phyloP scores from a whole-genome alignment of 2,329 filamentous ascomycete species.

The Aureobasidium musti region DNA sequence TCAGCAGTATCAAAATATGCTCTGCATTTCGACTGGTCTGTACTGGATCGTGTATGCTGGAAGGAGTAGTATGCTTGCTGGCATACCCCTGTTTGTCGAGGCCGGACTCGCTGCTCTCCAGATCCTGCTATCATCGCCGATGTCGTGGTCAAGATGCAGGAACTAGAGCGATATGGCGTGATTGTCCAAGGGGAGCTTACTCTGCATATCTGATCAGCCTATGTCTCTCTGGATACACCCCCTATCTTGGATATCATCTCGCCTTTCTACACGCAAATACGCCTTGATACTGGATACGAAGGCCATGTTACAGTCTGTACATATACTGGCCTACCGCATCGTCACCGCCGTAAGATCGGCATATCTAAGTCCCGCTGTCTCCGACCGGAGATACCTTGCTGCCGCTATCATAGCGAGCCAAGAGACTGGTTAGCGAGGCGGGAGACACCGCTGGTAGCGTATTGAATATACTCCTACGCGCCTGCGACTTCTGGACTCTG shows the following conservation, averaged over 20 bases:
- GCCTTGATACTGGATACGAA: background rate
- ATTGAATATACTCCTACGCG: too few species aligned
- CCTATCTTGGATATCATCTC: background rate
- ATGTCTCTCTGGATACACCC: background rate
- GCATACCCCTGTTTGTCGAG: background rate
- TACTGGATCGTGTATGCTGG: background rate
- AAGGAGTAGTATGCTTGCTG: background rate
- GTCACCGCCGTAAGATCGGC: background rate
- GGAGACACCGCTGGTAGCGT: background rate
- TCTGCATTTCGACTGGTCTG: background rate
- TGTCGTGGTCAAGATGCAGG: background rate
- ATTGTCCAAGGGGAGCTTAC: background rate
- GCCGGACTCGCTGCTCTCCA: background rate
- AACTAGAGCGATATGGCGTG: background rate
- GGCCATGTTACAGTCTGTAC: background rate
- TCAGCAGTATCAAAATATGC: background rate
- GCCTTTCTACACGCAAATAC: background rate
- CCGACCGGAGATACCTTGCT: background rate
- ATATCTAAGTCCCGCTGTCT: background rate
- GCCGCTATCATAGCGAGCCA: constrained; percentile 2
- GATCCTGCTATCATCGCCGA: too few species aligned
- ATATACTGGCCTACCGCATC: background rate
- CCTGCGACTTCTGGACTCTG: background rate
- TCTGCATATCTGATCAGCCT: background rate
- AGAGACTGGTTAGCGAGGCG: background rate